Conservation (phyloP, 2,329 filamentous ascomycete genomes). For the Diaporthe sp. region DNA sequence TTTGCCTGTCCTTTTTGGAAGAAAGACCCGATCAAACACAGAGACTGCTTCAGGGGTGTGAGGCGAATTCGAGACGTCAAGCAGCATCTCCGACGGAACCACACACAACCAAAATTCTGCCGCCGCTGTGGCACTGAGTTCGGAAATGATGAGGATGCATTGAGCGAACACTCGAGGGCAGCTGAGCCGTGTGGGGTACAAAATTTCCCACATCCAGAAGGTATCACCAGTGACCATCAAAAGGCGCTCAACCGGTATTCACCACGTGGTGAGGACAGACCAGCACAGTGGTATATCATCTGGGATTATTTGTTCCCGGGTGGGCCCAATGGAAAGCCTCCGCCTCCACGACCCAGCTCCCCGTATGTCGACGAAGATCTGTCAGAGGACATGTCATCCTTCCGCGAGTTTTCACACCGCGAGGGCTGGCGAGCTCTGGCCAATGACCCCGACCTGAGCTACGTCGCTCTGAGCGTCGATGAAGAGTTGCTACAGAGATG, state of each 20-base stretch:
- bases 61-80: slow-evolving; percentile 43
- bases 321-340: slow-evolving; percentile 38
- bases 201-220: slow-evolving; percentile 13
- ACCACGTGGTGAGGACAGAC: neutral
- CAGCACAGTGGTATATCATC: slow-evolving; percentile 16
- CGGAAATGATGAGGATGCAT: neutral
- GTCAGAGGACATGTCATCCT: slow-evolving; percentile 37
- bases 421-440: neutral
- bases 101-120: slow-evolving; percentile 39
- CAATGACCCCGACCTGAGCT: neutral
- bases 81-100: slow-evolving; percentile 42
- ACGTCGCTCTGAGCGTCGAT: neutral
- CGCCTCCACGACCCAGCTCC: slow-evolving; percentile 30
- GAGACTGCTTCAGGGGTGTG: slow-evolving; percentile 38
- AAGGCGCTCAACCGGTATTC: neutral
- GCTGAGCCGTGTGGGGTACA: neutral
- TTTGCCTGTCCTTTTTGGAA: slow-evolving; percentile 44
- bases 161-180: neutral
- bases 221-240: slow-evolving; percentile 35
- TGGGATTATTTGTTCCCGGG: slow-evolving; percentile 35
- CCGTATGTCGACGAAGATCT: slow-evolving; percentile 33
- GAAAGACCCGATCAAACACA: slow-evolving; percentile 34
- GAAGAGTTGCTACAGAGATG: slow-evolving; percentile 1
- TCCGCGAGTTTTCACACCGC: slow-evolving; percentile 37
- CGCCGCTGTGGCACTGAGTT: slow-evolving; percentile 39